These are phyloP conservation scores for Penicillium verrucosum DNA, from an alignment of 2,329 filamentous ascomycete species.

Conservation along the genomic window DNA sequence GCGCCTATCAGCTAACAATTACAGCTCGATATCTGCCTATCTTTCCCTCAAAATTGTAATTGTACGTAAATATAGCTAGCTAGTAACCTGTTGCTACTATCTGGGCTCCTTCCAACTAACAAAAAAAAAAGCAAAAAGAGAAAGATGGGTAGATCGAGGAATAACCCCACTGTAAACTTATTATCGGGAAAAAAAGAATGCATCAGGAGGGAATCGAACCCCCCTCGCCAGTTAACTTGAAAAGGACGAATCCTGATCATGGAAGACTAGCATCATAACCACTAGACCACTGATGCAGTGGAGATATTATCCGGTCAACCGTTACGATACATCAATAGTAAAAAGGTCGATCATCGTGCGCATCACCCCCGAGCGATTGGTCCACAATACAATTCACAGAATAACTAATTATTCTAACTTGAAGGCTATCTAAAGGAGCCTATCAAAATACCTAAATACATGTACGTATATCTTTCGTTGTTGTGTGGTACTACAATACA, in stretches of 20 bases:
- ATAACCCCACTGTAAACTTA: not conserved
- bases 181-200: not conserved
- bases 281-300: constrained; percentile 1
- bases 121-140: not conserved
- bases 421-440: not conserved
- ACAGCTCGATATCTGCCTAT: not conserved
- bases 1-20: no score
- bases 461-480: not conserved
- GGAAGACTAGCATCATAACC: constrained; percentile 2
- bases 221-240: not conserved
- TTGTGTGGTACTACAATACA: not conserved
- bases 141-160: not conserved
- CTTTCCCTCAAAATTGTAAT: not conserved
- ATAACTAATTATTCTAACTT: not conserved
- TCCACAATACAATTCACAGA: not conserved
- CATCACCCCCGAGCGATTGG: not conserved
- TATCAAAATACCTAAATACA: not conserved
- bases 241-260: not conserved
- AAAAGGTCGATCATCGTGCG: no score
- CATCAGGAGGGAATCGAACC: constrained; percentile 2
- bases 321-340: not conserved
- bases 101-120: not conserved
- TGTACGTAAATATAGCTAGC: not conserved
- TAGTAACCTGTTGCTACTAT: not conserved
- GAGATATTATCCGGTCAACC: not conserved